A percentile compares a stretch with the other conserved stretches of the same genome.
Evolutionary conservation across 768 basidiomycete species (phyloP).

Genomic region (Phallus indusiatus): DNA sequence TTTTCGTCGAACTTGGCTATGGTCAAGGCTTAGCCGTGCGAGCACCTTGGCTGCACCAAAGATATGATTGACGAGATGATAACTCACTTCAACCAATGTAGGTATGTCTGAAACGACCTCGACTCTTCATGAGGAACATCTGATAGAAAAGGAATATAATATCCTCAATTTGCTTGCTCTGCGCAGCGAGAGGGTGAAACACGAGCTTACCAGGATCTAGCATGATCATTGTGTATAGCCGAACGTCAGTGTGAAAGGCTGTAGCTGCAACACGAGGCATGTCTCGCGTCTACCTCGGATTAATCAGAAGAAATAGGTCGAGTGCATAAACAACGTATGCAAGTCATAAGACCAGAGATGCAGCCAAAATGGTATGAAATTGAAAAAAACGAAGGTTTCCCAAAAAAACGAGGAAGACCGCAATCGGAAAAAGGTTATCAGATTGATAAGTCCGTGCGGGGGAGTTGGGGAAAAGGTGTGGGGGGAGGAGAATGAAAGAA

Average conservation of each 20-base stretch:
- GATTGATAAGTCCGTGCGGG: background rate
- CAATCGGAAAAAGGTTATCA: background rate
- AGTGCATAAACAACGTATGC: background rate
- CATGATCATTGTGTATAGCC: conserved; percentile 82
- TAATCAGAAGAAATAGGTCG: background rate
- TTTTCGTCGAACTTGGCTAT: background rate
- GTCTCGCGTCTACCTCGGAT: conserved; percentile 42
- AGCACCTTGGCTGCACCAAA: background rate
- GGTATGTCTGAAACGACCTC: conserved; percentile 56
- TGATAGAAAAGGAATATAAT: conserved; percentile 17
- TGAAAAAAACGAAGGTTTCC: background rate
- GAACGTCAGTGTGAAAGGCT: conserved; percentile 71
- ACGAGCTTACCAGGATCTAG: conserved; percentile 66
- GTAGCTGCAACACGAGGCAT: conserved; percentile 62
- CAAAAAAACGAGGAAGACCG: background rate
- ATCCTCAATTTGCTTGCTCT: background rate
- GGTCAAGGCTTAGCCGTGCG: background rate
- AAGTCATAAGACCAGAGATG: background rate
- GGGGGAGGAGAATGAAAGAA: background rate
- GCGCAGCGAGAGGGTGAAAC: background rate
- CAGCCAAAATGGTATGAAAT: background rate
- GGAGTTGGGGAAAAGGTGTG: background rate
- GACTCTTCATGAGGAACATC: conserved; percentile 75
- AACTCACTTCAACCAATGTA: conserved; percentile 81
- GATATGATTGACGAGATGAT: conserved; percentile 6